Evolutionary conservation across 78 protist species (phyloP), one percentile per base, ranked within the genome.

Genomic region (Isochrysis galbana): DNA sequence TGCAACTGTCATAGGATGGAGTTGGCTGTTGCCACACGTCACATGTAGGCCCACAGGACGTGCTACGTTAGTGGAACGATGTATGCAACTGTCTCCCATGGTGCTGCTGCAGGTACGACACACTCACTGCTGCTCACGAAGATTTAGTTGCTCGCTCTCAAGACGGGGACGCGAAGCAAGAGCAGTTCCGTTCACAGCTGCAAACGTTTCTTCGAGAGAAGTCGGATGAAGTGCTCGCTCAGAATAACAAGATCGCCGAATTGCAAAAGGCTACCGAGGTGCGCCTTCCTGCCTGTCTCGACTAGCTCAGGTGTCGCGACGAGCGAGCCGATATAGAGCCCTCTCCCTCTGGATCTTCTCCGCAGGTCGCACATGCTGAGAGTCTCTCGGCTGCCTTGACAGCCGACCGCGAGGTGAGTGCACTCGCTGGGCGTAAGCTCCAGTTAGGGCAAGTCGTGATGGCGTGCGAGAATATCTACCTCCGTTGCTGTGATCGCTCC

Each of bases 381-480:
- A 1, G 72, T 29, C 51, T 5, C 0, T 22, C 2, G 36, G 39
- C 47, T 34, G 42, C 90, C 32, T 25, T 34, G n/a, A 10, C 4
- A 23, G 3, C 46, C 25, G 90, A 84, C 72, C 74, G n/a, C 5
- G n/a, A 32, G 38, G 10, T 46, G 29, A 5, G 3, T 61, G 32
- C 1, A 23, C n/a, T 22, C 51, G 47, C 47, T 2, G 45, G 34
- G 23, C 7, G 36, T 25, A 54, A 61, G 51, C n/a, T 38, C 34
- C 46, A 87, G 51, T 36, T 38, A 22, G 90, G 90, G n/a, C 78
- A 46, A 38, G 48, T 87, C 25, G 17, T 47, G n/a, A 87, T 87
- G 90, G 90, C 90, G 51, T 46, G 78, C 51, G 90, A 87, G 45
- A 54, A 87, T 47, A 87, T 87, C 72, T 87, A 32, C 77, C 17